A percentile compares a stretch with the other conserved stretches of the same genome.
phyloP scores from a whole-genome alignment of 805 yeast species.

The Yamadazyma tumulicola region DNA sequence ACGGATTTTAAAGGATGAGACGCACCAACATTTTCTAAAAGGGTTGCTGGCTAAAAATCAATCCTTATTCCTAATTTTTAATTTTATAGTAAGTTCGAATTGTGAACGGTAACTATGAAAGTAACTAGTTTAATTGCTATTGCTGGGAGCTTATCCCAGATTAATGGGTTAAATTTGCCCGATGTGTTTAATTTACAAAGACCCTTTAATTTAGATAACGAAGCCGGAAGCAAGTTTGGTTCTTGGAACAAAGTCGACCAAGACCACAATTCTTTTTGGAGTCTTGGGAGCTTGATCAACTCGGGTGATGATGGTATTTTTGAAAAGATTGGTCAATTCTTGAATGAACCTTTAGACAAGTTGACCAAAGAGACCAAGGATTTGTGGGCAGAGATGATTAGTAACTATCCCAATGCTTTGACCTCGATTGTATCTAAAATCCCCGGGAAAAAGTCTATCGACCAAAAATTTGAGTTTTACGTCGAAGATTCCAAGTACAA shows the following conservation, averaged over 20 bases:
- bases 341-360: constrained; percentile 48
- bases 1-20: no score
- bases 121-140: constrained; percentile 12
- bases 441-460: constrained; percentile 50
- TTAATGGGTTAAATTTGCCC: constrained; percentile 20
- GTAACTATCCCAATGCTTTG: constrained; percentile 56
- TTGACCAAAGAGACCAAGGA: constrained; percentile 47
- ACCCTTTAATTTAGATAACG: constrained; percentile 8
- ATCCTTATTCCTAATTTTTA: no score
- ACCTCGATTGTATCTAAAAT: constrained; percentile 47
- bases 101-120: constrained; percentile 11
- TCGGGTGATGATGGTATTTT: constrained; percentile 21
- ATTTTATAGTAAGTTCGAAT: no score
- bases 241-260: no score
- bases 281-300: background rate
- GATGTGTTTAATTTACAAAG: constrained; percentile 11
- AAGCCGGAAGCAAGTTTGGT: constrained; percentile 13
- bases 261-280: no score
- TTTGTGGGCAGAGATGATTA: constrained; percentile 63
- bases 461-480: constrained; percentile 29
- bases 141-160: constrained; percentile 14
- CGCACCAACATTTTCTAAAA: no score
- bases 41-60: no score
- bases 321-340: constrained; percentile 46
- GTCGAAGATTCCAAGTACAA: constrained; percentile 37